Percentiles rank a stretch among this genome's conserved stretches.
Evolutionary conservation across 2,329 filamentous ascomycete genomes (phyloP).

Genomic region (Fusarium neocosmosporiellum): DNA sequence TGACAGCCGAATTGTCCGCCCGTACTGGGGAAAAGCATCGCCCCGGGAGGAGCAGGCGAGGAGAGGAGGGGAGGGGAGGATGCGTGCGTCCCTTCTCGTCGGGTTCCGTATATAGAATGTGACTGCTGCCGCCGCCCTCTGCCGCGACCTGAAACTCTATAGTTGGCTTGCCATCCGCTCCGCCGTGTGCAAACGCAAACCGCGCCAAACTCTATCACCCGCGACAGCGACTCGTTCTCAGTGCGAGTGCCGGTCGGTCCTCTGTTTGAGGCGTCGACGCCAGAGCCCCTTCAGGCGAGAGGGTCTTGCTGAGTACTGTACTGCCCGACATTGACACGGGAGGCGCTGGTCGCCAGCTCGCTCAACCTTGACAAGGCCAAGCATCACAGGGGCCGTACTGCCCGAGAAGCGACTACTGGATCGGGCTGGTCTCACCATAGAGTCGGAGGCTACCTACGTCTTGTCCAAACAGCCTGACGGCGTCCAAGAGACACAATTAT

Average conservation of each 20-base stretch:
- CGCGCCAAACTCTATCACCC: slow-evolving; percentile 21
- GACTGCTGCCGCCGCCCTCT: slow-evolving; percentile 33
- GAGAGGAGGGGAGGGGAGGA: slow-evolving; percentile 2
- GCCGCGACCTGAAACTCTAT: slow-evolving; percentile 36
- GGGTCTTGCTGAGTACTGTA: slow-evolving; percentile 7
- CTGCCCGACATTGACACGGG: not conserved
- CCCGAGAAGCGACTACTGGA: not conserved
- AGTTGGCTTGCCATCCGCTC: slow-evolving; percentile 25
- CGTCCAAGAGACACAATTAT: slow-evolving; percentile 2
- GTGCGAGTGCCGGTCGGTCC: slow-evolving; percentile 20
- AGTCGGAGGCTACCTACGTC: slow-evolving; percentile 7
- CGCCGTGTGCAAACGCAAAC: slow-evolving; percentile 23
- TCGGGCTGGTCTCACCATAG: slow-evolving; percentile 6
- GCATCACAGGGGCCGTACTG: not conserved
- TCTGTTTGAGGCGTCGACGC: slow-evolving; percentile 13
- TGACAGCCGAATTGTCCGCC: slow-evolving; percentile 6
- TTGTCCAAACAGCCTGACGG: not conserved
- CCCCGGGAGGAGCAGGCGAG: slow-evolving; percentile 4
- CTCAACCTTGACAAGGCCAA: slow-evolving; percentile 11
- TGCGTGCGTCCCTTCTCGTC: slow-evolving; percentile 10
- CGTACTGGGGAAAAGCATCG: slow-evolving; percentile 9
- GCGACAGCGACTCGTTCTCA: slow-evolving; percentile 24
- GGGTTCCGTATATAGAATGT: slow-evolving; percentile 43
- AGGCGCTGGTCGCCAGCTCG: slow-evolving; percentile 18
- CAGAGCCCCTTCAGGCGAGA: slow-evolving; percentile 1